Evolutionary conservation across 352 stramenopile genomes (phyloP).

Genomic region (Globisporangium mamillatum): DNA sequence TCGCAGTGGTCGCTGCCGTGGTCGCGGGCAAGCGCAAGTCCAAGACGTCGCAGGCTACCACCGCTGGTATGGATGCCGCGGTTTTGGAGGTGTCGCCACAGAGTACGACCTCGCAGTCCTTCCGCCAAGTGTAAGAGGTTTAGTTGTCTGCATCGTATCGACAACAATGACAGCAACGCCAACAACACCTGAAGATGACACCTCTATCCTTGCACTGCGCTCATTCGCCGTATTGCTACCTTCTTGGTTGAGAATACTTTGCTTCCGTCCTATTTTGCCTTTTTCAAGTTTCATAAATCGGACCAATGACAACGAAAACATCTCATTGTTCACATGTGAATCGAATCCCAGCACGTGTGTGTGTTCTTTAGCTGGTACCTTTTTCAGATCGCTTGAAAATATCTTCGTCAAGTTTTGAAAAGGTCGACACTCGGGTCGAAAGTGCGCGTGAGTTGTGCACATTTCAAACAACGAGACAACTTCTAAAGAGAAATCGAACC

Average conservation of each 20-base stretch:
- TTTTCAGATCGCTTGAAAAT: neutral
- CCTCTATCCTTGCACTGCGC: neutral
- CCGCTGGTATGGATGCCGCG: neutral
- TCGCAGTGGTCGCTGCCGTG: neutral
- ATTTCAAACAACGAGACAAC: too few species aligned
- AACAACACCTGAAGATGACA: neutral
- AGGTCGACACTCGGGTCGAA: too few species aligned
- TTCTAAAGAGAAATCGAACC: too few species aligned
- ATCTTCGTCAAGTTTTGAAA: too few species aligned
- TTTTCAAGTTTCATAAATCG: too few species aligned
- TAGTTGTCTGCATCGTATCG: neutral
- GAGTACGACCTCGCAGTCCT: constrained; percentile 2
- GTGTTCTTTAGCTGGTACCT: too few species aligned
- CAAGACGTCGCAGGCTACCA: neutral
- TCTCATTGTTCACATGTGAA: too few species aligned
- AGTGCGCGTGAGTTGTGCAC: too few species aligned
- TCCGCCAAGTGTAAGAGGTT: neutral
- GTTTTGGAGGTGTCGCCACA: neutral
- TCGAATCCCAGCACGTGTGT: too few species aligned
- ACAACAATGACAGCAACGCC: neutral
- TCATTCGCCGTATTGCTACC: neutral
- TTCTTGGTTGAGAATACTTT: too few species aligned
- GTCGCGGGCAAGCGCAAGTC: neutral
- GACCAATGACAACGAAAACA: neutral
- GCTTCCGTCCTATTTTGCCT: too few species aligned